Conservation (phyloP, 805 yeast genomes). For the Debaryomyces prosopidis region DNA sequence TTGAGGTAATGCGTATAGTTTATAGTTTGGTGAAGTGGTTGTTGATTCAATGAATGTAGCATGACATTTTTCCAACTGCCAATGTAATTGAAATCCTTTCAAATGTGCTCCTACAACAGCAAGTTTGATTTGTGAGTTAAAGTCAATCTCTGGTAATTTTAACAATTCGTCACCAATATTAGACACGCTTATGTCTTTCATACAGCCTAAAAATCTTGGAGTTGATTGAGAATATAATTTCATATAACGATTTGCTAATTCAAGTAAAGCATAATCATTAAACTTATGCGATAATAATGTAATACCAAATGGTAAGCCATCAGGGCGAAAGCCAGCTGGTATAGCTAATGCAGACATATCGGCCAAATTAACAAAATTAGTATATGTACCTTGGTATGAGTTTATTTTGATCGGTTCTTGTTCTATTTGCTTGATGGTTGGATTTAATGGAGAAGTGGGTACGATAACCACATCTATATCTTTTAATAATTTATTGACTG, state of each 20-base stretch:
- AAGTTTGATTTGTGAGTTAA: slow-evolving; percentile 52
- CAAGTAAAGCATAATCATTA: slow-evolving; percentile 86
- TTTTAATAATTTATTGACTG: slow-evolving; percentile 53
- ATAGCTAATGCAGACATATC: slow-evolving; percentile 89
- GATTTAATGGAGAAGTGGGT: slow-evolving; percentile 94
- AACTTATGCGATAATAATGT: slow-evolving; percentile 80
- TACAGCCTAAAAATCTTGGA: slow-evolving; percentile 59
- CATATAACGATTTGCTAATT: slow-evolving; percentile 75
- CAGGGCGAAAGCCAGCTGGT: slow-evolving; percentile 82
- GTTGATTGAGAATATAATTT: slow-evolving; percentile 42
- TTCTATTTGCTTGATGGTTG: slow-evolving; percentile 70
- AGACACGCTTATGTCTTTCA: slow-evolving; percentile 36
- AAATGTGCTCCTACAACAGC: slow-evolving; percentile 98
- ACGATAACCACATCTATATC: slow-evolving; percentile 77
- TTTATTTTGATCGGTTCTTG: slow-evolving; percentile 76
- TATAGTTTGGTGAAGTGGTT: slow-evolving; percentile 69
- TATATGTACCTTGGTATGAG: slow-evolving; percentile 96
- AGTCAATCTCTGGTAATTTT: slow-evolving; percentile 45
- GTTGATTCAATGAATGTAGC: slow-evolving; percentile 71
- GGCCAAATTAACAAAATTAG: slow-evolving; percentile 93
- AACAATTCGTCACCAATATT: slow-evolving; percentile 46
- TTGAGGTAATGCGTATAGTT: slow-evolving; percentile 79
- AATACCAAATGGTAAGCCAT: slow-evolving; percentile 89
- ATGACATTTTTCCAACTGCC: slow-evolving; percentile 87
- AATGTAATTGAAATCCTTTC: slow-evolving; percentile 82